phyloP scores from a whole-genome alignment of 768 basidiomycete genomes.

The Tulasnella sp. region DNA sequence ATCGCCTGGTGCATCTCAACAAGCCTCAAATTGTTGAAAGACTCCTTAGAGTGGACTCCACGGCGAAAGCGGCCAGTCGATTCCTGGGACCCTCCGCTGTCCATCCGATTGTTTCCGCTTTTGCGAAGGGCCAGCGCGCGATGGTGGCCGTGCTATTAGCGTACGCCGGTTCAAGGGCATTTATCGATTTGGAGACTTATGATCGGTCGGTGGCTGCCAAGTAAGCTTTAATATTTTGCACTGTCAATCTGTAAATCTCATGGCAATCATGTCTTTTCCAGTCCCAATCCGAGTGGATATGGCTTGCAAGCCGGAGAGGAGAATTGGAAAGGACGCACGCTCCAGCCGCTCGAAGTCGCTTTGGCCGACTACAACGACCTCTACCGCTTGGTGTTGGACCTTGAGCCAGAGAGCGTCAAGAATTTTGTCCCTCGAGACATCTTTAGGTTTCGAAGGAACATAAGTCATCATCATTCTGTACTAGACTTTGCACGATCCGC shows the following conservation, averaged over 20 bases:
- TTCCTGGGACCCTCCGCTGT: slow-evolving; percentile 38
- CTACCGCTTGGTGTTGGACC: slow-evolving; percentile 41
- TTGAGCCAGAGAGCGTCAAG: slow-evolving; percentile 40
- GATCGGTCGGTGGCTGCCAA: slow-evolving; percentile 39
- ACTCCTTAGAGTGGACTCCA: slow-evolving; percentile 43
- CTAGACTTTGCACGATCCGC: slow-evolving; percentile 39
- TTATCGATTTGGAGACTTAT: slow-evolving; percentile 40
- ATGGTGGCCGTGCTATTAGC: slow-evolving; percentile 43
- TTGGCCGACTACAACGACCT: slow-evolving; percentile 40
- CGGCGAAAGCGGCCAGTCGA: slow-evolving; percentile 43
- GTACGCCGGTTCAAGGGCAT: slow-evolving; percentile 41
- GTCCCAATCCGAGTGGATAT: background rate
- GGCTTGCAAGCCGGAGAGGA: background rate
- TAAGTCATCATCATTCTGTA: slow-evolving; percentile 23
- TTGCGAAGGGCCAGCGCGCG: slow-evolving; percentile 40
- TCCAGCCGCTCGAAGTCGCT: slow-evolving; percentile 42
- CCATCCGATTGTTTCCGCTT: slow-evolving; percentile 43
- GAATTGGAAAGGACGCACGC: background rate
- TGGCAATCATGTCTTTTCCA: background rate
- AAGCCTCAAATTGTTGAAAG: slow-evolving; percentile 41
- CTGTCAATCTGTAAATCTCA: background rate
- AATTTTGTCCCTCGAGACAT: background rate
- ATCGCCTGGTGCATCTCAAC: slow-evolving; percentile 40
- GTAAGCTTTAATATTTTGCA: slow-evolving; percentile 34
- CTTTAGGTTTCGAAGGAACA: background rate